Percentiles rank a stretch among this genome's conserved stretches.
Evolutionary conservation across 257 asterid genomes (phyloP).

Genomic region (Solanum pinnatisectum): DNA sequence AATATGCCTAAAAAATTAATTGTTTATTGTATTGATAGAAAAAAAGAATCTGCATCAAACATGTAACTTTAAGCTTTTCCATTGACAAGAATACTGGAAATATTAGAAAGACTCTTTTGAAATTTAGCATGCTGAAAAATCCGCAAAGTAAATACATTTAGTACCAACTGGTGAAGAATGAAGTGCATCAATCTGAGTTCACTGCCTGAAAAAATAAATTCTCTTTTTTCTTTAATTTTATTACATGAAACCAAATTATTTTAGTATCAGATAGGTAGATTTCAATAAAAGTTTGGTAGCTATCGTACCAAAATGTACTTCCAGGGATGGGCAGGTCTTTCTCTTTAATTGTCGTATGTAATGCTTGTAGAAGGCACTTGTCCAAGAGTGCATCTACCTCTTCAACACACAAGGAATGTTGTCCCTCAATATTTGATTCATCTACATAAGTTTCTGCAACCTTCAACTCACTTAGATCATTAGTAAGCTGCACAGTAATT

Average conservation of each 20-base stretch:
- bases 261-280: background rate
- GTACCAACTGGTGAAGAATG: background rate
- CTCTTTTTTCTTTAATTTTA: background rate
- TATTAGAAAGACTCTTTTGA: background rate
- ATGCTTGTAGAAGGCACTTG: slow-evolving; percentile 86
- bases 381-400: slow-evolving; percentile 69
- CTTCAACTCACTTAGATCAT: slow-evolving; percentile 41
- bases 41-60: background rate
- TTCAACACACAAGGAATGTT: slow-evolving; percentile 45
- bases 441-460: slow-evolving; percentile 31
- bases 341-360: slow-evolving; percentile 67
- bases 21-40: background rate
- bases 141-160: background rate
- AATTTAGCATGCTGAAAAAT: background rate
- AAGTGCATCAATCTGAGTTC: background rate
- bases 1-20: background rate
- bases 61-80: background rate
- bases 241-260: background rate
- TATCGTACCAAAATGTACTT: slow-evolving; percentile 74
- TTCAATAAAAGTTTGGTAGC: background rate
- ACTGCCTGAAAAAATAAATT: background rate
- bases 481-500: slow-evolving; percentile 37
- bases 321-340: slow-evolving; percentile 93
- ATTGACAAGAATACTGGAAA: background rate
- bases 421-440: slow-evolving; percentile 41